Evolutionary conservation across 1,139 yeast genomes (phyloP), one percentile per base, ranked within the genome.

Genomic region (Blastobotrys petasosporus): DNA sequence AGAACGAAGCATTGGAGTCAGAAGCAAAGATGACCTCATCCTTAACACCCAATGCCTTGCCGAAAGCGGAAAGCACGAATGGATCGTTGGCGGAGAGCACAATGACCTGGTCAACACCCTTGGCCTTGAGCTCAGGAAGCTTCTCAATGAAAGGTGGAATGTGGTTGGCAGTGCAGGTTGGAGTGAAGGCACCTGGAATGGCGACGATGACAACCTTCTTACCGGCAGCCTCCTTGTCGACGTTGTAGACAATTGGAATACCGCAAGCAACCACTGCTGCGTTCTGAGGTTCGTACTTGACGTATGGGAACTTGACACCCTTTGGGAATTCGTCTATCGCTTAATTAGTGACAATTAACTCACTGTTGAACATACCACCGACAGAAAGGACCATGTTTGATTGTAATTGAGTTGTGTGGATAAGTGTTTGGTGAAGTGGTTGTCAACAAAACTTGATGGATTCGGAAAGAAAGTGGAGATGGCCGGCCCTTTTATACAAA

Each of bases 121-220:
- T 82, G 44, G 71, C 68, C 66, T 77, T 74, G 49, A 83, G 82
- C 47, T 80, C 76, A 9, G 63, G 63, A 45, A 75, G 59, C 46
- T 76, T 69, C 45, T 70, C 65, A 51, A 87, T 68, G 67, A 73
- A 85, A 13, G 80, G 85, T 25, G 96, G 96, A 54, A 87, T 78
- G 66, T 88, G 95, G 56, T 75, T 71, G 54, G 79, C 85, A 32
- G 92, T 79, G 69, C 95, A 87, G 5, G 94, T 80, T 54, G 95
- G 95, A 33, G 95, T 85, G 74, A 86, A 87, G 20, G 96, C 95
- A 54, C 94, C 95, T 51, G 95, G 95, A 25, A 85, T 94, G 48
- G 86, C 76, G 36, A 90, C 86, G 57, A 86, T 72, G 37, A 85
- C 79, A 39, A 85, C 75, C 55, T 74, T 77, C 64, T 75, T 75